Evolutionary conservation across 2,329 filamentous ascomycete species (phyloP).

Genomic region (Thelonectria olida): DNA sequence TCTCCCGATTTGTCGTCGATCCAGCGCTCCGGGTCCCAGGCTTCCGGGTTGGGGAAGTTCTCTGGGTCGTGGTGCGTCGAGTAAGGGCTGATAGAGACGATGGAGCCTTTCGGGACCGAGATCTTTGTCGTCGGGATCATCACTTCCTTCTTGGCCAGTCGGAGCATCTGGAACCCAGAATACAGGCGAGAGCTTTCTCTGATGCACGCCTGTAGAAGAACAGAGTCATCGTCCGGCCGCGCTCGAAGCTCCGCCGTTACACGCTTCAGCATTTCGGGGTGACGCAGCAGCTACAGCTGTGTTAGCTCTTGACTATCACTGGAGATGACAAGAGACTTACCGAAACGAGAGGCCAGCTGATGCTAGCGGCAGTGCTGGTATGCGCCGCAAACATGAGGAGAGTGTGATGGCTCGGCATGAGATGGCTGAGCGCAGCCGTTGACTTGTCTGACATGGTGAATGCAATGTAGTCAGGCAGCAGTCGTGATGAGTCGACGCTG

Average conservation of each 20-base stretch:
- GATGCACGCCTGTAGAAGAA: constrained; percentile 18
- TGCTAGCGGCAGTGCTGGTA: constrained; percentile 16
- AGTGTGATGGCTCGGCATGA: constrained; percentile 20
- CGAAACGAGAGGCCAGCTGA: constrained; percentile 16
- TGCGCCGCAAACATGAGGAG: constrained; percentile 21
- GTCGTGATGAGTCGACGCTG: background rate
- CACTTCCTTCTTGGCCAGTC: constrained; percentile 9
- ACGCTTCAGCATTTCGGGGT: constrained; percentile 9
- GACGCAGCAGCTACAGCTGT: constrained; percentile 15
- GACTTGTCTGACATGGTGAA: constrained; percentile 20
- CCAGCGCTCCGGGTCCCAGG: constrained; percentile 18
- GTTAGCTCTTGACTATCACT: no score
- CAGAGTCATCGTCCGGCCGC: constrained; percentile 6
- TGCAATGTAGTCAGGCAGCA: constrained; percentile 11
- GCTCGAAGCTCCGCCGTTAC: constrained; percentile 8
- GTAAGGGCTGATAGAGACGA: constrained; percentile 19
- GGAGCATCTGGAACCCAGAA: constrained; percentile 18
- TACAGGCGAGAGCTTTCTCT: constrained; percentile 16
- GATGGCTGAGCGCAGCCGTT: constrained; percentile 11
- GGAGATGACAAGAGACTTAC: background rate
- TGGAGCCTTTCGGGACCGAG: constrained; percentile 4
- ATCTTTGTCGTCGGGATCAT: constrained; percentile 7
- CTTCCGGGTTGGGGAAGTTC: constrained; percentile 14
- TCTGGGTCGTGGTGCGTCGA: constrained; percentile 18
- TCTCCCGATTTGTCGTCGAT: background rate